Evolutionary conservation across 108 stramenopile species (phyloP), one percentile per base, ranked within the genome.

Genomic region (Nannochloropsis gaditana): DNA sequence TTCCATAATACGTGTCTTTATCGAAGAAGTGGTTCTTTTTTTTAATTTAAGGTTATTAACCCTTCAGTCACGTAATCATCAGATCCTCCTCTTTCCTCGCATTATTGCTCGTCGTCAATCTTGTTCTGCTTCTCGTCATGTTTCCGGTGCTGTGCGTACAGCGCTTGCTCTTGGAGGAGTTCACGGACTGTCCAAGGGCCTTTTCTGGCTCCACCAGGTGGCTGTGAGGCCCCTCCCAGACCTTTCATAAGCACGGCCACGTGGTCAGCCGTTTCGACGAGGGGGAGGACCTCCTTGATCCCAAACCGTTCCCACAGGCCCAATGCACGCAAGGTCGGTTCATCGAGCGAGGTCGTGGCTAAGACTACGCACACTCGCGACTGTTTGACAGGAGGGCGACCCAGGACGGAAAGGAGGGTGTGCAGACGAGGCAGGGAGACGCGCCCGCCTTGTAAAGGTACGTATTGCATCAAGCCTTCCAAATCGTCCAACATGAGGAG

Each of bases 401-500:
- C 59, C 5, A 73, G 59, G 59, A 73, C 59, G 4, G 59, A 4
- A 6, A 73, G 59, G 59, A 73, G 59, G 59, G 5, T 73, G n/a
- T 73, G 59, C 15, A 73, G 59, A 73, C 59, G 59, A n/a, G 59
- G 59, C 59, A 73, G n/a, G n/a, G 59, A 73, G n/a, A 73, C 59
- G 15, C 59, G 59, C 15, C 59, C 59, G 59, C 59, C 59, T 73
- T 73, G 59, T 73, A 73, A n/a, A 15, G 59, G 59, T n/a, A 73
- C 59, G 59, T 73, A 73, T n/a, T 73, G 59, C 59, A n/a, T n/a
- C 15, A 73, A n/a, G 5, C 59, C 59, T n/a, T 73, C 59, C 59
- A 73, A 73, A n/a, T 73, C 59, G 6, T 73, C 59, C 59, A 73
- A n/a, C 59, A 73, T 73, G 19, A 73, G 59, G 19, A 73, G 59